Conservation (phyloP, 2,329 filamentous ascomycete genomes). For the Paecilomyces fulvus region DNA sequence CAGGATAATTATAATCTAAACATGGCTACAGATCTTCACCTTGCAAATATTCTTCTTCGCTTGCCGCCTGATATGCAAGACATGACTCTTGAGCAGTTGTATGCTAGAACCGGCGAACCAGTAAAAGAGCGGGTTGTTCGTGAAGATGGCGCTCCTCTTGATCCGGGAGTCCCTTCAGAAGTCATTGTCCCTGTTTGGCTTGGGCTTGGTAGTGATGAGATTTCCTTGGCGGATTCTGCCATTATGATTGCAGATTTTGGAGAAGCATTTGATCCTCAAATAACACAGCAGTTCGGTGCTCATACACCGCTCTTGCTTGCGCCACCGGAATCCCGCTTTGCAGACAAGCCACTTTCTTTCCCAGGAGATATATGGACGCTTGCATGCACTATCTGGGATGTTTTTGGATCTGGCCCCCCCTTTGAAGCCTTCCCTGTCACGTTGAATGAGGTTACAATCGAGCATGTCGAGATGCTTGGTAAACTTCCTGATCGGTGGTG, state of each 20-base stretch:
- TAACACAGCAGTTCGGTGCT: constrained; percentile 8
- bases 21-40: constrained; percentile 12
- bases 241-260: constrained; percentile 21
- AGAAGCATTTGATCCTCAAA: constrained; percentile 14
- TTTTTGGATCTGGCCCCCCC: constrained; percentile 20
- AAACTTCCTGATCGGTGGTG: constrained; percentile 15
- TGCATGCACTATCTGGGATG: constrained; percentile 26
- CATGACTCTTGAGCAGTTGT: constrained; percentile 13
- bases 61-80: constrained; percentile 10
- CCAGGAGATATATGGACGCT: constrained; percentile 17
- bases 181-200: constrained; percentile 15
- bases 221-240: constrained; percentile 13
- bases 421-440: constrained; percentile 16
- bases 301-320: constrained; percentile 16
- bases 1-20: background rate
- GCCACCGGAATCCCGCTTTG: constrained; percentile 27
- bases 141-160: constrained; percentile 13
- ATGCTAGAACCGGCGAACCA: constrained; percentile 14
- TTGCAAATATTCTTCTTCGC: constrained; percentile 17
- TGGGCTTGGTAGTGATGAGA: constrained; percentile 14
- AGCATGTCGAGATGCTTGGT: constrained; percentile 21
- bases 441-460: constrained; percentile 16
- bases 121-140: constrained; percentile 11
- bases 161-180: constrained; percentile 12
- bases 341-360: constrained; percentile 18